These are phyloP conservation scores for Melanomma pulvis-pyrius DNA, from an alignment of 495 filamentous ascomycete species.

Conservation along the genomic window DNA sequence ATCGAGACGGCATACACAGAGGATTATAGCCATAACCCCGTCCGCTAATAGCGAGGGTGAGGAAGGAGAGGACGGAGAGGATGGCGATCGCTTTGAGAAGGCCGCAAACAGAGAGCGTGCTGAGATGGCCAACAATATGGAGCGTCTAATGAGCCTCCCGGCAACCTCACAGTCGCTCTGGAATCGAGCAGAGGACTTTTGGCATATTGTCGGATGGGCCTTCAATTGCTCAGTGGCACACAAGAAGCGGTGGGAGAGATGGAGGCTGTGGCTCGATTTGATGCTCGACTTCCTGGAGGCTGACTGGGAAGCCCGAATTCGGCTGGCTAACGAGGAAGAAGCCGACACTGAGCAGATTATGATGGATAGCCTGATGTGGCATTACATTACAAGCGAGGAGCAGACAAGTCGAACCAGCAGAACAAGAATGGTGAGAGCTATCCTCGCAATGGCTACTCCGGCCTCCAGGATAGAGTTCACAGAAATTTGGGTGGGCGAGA, in stretches of 20 bases:
- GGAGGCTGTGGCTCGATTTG: conserved; percentile 79
- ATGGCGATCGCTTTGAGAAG: too few species aligned
- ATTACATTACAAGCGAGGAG: conserved; percentile 52
- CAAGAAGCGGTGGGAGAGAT: conserved; percentile 73
- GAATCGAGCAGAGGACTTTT: conserved; percentile 77
- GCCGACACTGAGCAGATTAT: conserved; percentile 34
- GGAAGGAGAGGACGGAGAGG: too few species aligned
- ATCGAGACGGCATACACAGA: background rate
- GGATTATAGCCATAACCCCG: background rate
- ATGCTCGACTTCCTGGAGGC: conserved; percentile 76
- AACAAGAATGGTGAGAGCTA: conserved; percentile 61
- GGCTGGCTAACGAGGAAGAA: conserved; percentile 41
- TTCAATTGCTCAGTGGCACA: conserved; percentile 84
- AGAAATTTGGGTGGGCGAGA: conserved; percentile 64
- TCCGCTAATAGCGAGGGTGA: too few species aligned
- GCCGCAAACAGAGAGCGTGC: too few species aligned
- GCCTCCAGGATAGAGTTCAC: conserved; percentile 57
- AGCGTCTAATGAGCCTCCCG: conserved; percentile 55
- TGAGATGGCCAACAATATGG: conserved; percentile 47
- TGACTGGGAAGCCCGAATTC: conserved; percentile 68
- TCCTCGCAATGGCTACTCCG: conserved; percentile 64
- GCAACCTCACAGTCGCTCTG: conserved; percentile 70
- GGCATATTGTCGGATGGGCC: conserved; percentile 87
- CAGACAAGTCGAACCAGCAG: conserved; percentile 46
- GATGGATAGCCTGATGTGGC: conserved; percentile 56